Evolutionary conservation across 2,329 filamentous ascomycete genomes (phyloP).

Genomic region (Aspergillus quadricinctus): DNA sequence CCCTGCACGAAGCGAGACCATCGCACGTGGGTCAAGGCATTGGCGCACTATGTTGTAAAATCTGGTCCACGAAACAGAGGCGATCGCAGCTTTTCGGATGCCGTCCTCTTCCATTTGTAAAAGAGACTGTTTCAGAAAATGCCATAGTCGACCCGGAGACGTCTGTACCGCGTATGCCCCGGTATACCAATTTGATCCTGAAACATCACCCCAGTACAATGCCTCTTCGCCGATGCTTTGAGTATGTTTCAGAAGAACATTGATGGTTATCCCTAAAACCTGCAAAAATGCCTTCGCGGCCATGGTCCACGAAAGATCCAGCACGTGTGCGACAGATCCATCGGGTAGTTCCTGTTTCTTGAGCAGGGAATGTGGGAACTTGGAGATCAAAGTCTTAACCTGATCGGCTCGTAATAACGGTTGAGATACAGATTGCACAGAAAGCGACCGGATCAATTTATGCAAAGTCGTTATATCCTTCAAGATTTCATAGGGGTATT

Average conservation of each 20-base stretch:
- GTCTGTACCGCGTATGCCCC: conserved; percentile 83
- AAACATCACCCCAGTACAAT: conserved; percentile 91
- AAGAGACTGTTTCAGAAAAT: conserved; percentile 64
- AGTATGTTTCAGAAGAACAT: conserved; percentile 74
- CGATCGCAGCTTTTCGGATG: conserved; percentile 18
- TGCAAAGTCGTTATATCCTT: conserved; percentile 53
- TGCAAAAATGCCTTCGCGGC: conserved; percentile 91
- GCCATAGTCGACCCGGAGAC: conserved; percentile 70
- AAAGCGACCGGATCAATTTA: conserved; percentile 65
- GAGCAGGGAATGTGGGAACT: conserved; percentile 27
- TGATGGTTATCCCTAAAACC: conserved; percentile 75
- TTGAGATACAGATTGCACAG: conserved; percentile 62
- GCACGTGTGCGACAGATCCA: conserved; percentile 53
- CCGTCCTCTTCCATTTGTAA: conserved; percentile 42
- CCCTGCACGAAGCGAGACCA: conserved; percentile 65
- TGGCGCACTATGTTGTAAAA: conserved; percentile 80
- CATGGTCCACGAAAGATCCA: conserved; percentile 84
- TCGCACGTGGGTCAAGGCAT: conserved; percentile 67
- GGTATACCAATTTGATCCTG: conserved; percentile 73
- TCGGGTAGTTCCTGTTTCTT: conserved; percentile 16
- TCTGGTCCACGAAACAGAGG: conserved; percentile 47
- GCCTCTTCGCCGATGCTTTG: conserved; percentile 80
- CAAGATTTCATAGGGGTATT: conserved; percentile 20
- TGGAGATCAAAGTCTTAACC: conserved; percentile 59
- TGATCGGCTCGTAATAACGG: conserved; percentile 57